These are phyloP conservation scores for Xylaria polymorpha DNA, from an alignment of 2,329 filamentous ascomycete species.

Conservation along the genomic window DNA sequence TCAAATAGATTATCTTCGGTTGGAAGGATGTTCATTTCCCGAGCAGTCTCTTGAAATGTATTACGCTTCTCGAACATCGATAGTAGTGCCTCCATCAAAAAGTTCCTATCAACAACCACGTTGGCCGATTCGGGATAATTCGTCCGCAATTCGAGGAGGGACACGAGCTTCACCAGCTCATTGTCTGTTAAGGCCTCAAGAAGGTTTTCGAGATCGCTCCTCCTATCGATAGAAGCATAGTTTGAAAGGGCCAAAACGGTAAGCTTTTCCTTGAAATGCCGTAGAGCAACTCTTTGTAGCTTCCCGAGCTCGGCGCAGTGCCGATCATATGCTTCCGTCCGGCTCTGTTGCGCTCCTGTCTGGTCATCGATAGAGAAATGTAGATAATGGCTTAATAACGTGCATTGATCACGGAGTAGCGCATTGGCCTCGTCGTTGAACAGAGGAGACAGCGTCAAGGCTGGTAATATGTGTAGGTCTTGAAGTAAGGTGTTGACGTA, in stretches of 20 bases:
- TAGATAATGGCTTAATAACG: conserved; percentile 86
- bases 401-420: conserved; percentile 82
- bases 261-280: conserved; percentile 87
- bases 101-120: conserved; percentile 71
- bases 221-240: conserved; percentile 85
- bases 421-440: conserved; percentile 79
- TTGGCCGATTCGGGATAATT: conserved; percentile 80
- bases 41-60: conserved; percentile 84
- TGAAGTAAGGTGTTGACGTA: conserved; percentile 91
- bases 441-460: conserved; percentile 81
- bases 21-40: conserved; percentile 79
- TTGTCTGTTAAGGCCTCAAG: conserved; percentile 77
- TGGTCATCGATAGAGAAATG: conserved; percentile 93
- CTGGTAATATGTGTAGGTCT: conserved; percentile 84
- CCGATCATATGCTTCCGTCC: conserved; percentile 78
- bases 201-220: conserved; percentile 80
- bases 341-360: conserved; percentile 79
- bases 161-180: conserved; percentile 77
- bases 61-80: conserved; percentile 79
- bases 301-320: conserved; percentile 82
- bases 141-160: conserved; percentile 80
- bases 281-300: conserved; percentile 81
- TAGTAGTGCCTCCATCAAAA: conserved; percentile 78
- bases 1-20: conserved; percentile 88
- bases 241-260: conserved; percentile 94